Percentiles rank a stretch among this genome's conserved stretches.
These are phyloP conservation scores for Hirsutella rhossiliensis DNA, from an alignment of 2,329 filamentous ascomycete genomes.

Conservation along the genomic window DNA sequence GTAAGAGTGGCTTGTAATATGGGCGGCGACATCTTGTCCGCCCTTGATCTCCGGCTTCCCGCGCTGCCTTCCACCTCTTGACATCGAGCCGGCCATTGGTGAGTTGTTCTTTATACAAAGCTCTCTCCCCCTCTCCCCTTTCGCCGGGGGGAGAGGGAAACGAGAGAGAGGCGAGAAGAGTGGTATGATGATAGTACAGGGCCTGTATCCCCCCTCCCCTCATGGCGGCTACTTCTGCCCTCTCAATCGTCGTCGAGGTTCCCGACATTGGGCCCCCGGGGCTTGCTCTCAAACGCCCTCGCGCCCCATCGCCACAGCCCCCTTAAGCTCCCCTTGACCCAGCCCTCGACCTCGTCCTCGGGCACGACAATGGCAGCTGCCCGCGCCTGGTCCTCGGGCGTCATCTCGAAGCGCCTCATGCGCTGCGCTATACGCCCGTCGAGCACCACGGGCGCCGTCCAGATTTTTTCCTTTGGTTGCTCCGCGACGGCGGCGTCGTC, in stretches of 20 bases:
- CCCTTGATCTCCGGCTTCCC: too few species aligned
- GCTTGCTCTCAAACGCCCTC: constrained; percentile 25
- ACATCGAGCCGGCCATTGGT: not conserved
- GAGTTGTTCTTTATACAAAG: not conserved
- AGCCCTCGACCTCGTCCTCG: constrained; percentile 58
- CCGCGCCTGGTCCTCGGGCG: constrained; percentile 55
- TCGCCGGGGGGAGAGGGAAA: not conserved
- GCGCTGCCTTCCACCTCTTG: too few species aligned
- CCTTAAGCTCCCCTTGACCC: constrained; percentile 49
- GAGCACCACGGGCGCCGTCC: constrained; percentile 61
- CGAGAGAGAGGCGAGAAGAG: not conserved
- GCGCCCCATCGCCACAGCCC: constrained; percentile 39
- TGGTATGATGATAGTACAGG: not conserved
- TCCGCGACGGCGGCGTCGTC: constrained; percentile 24
- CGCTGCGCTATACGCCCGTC: constrained; percentile 64
- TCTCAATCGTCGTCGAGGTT: constrained; percentile 23
- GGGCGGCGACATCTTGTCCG: too few species aligned
- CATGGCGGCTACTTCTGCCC: not conserved
- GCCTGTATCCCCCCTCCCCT: not conserved
- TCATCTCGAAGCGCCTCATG: constrained; percentile 70
- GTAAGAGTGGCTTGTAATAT: too few species aligned
- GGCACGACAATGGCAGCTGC: constrained; percentile 50
- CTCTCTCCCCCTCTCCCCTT: not conserved
- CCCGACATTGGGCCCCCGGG: constrained; percentile 27
- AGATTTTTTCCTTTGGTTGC: constrained; percentile 54